Percentiles rank a stretch among this genome's conserved stretches.
These are phyloP conservation scores for Macadamia integrifolia DNA, from an alignment of 164 flowering plant species.

Conservation along the genomic window DNA sequence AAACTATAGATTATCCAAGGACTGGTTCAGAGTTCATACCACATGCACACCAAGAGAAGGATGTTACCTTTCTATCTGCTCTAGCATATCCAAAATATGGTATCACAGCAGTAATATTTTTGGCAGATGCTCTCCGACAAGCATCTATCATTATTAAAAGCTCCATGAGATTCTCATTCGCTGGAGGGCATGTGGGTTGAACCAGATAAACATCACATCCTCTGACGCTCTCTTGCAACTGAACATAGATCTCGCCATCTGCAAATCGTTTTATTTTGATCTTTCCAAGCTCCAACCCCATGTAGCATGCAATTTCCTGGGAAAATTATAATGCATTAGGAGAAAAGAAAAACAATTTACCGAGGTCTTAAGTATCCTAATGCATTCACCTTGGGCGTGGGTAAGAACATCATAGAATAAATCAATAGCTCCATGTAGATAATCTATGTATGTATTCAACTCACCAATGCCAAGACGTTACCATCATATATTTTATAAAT, in stretches of 20 bases:
- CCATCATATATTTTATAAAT: no score
- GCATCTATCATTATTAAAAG: constrained; percentile 89
- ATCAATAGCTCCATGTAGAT: no score
- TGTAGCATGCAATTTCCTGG: constrained; percentile 80
- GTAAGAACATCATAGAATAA: no score
- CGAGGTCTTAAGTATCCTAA: no score
- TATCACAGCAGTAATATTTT: constrained; percentile 80
- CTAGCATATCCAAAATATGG: constrained; percentile 98
- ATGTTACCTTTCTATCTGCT: constrained; percentile 79
- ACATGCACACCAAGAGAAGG: background rate
- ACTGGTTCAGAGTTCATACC: background rate
- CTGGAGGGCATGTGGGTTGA: constrained; percentile 93
- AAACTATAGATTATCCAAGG: background rate
- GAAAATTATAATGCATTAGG: background rate
- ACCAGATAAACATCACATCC: constrained; percentile 86
- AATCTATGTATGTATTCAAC: no score
- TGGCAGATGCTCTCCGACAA: constrained; percentile 88
- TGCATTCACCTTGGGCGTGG: no score
- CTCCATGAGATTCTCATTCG: constrained; percentile 89
- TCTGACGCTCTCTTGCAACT: constrained; percentile 86
- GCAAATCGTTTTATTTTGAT: constrained; percentile 71
- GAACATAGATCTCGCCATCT: constrained; percentile 87
- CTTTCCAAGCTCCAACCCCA: constrained; percentile 85
- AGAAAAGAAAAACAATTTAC: background rate
- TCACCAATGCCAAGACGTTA: background rate